Base-by-base conservation (phyloP, 1,139 yeast genomes). In the Suhomyces bribrorum region DNA sequence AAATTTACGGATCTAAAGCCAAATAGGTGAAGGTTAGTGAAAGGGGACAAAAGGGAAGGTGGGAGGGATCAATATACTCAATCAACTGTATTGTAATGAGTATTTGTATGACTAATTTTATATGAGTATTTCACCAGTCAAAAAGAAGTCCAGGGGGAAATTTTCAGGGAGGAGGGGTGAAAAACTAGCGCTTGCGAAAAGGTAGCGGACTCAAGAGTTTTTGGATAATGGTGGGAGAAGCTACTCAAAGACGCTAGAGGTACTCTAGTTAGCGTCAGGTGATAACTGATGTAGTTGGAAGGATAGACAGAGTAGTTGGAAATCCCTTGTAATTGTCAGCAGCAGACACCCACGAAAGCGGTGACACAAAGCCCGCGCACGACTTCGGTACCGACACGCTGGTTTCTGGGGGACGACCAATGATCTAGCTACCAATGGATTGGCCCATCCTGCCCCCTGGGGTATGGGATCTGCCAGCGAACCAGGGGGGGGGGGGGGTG, bases 261-360 rank as follows among this genome's bases (percentile, higher is more conserved):
- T 20, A 20, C 32, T 36, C 39, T 20, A 28, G 35, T 16, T 14
- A 34, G 36, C 35, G 32, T 35, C 39, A 31, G 35, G 7, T 18
- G 28, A 24, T 7, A 13, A 36, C 36, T 36, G 39, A 36, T 31
- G 39, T 12, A 31, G 25, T 16, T 30, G 32, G 31, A 30, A 28
- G 35, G 16, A 26, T 16, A 30, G 31, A 20, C 24, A 26, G 20
- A 30, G 30, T 29, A 29, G 28, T 28, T 26, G 23, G 35, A 23
- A 36, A 36, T 36, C 39, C 39, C 39, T 26, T 32, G 32, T 26
- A 36, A 36, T 36, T 36, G 39, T 36, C 39, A 36, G 39, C 39
- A 35, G 23, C 39, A 31, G 36, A 17, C 39, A 36, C 35, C 24
- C 39, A 36, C 26, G 26, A 32, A 20, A 28, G 15, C 6, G 24